A percentile compares a stretch with the other conserved stretches of the same genome.
Conservation (phyloP, 306 rosid species). For the Trifolium subterraneum region DNA sequence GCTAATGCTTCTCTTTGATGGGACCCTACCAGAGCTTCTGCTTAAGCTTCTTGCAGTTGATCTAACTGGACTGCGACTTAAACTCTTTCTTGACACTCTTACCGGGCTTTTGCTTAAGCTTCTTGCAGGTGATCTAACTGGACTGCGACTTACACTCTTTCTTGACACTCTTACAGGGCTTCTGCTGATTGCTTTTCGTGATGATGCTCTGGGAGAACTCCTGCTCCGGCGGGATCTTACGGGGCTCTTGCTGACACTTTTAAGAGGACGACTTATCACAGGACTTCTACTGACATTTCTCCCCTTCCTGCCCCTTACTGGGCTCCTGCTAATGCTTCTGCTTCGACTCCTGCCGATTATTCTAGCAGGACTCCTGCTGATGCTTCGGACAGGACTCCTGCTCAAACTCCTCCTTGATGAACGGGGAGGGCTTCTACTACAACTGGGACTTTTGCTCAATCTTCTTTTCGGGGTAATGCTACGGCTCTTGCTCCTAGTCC, state of each 20-base stretch:
- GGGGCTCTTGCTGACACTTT: constrained; percentile 61
- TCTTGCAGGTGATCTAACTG: constrained; percentile 70
- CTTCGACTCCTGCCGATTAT: constrained; percentile 45
- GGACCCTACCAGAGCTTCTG: constrained; percentile 82
- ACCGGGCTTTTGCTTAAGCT: constrained; percentile 84
- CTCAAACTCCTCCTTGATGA: constrained; percentile 58
- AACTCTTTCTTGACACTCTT: constrained; percentile 63
- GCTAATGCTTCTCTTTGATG: constrained; percentile 65
- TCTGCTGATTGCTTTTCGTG: constrained; percentile 60
- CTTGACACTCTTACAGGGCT: constrained; percentile 69
- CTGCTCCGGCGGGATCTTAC: constrained; percentile 57
- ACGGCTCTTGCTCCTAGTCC: constrained; percentile 64
- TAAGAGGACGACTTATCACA: constrained; percentile 22
- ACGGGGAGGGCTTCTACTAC: constrained; percentile 63
- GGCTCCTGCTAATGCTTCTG: constrained; percentile 50
- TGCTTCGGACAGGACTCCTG: constrained; percentile 66
- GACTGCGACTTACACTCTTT: constrained; percentile 71
- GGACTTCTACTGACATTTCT: constrained; percentile 43
- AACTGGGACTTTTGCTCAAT: constrained; percentile 35
- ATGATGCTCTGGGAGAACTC: constrained; percentile 64
- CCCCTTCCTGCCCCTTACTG: constrained; percentile 23
- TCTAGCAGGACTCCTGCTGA: constrained; percentile 61
- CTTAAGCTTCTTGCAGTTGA: constrained; percentile 79
- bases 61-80: constrained; percentile 77
- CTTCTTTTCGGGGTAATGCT: constrained; percentile 61